These are phyloP conservation scores for Talaromyces marneffei DNA, from an alignment of 2,329 filamentous ascomycete species.

Conservation along the genomic window DNA sequence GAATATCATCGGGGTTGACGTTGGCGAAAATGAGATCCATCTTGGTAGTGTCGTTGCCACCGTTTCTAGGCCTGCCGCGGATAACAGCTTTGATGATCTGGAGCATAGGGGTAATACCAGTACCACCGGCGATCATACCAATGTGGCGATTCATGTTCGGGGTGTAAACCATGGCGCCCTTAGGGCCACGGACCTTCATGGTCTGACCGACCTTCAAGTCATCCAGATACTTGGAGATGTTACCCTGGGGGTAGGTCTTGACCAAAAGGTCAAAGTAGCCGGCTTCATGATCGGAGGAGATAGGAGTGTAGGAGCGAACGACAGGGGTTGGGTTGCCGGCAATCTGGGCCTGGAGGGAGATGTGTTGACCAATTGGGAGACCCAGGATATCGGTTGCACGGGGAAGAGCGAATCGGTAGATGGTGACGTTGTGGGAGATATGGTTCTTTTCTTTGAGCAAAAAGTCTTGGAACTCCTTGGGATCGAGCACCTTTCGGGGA, in stretches of 20 bases:
- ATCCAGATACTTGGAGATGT: conserved; percentile 92
- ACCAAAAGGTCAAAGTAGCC: conserved; percentile 95
- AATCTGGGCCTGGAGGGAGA: conserved; percentile 81
- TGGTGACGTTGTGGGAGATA: conserved; percentile 96
- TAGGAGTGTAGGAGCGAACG: conserved; percentile 85
- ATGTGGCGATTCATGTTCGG: conserved; percentile 96
- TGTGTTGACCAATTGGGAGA: conserved; percentile 97
- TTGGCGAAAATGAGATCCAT: conserved; percentile 97
- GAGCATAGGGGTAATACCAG: conserved; percentile 97
- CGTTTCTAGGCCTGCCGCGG: conserved; percentile 60
- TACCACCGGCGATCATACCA: conserved; percentile 96
- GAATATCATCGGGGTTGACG: conserved; percentile 84
- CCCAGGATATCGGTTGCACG: conserved; percentile 74
- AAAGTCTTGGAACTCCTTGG: conserved; percentile 83
- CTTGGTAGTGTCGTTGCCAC: conserved; percentile 75
- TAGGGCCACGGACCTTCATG: conserved; percentile 88
- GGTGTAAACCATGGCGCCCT: conserved; percentile 95
- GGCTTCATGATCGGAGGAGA: conserved; percentile 80
- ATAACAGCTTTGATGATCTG: conserved; percentile 90
- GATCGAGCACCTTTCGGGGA: conserved; percentile 77
- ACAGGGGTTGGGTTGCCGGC: conserved; percentile 75
- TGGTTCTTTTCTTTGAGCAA: conserved; percentile 90
- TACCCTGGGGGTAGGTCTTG: conserved; percentile 95
- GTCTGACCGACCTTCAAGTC: conserved; percentile 74
- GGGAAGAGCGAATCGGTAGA: conserved; percentile 92